A percentile compares a stretch with the other conserved stretches of the same genome.
Conservation (phyloP, 352 stramenopile genomes). For the Elongisporangium prolatum region DNA sequence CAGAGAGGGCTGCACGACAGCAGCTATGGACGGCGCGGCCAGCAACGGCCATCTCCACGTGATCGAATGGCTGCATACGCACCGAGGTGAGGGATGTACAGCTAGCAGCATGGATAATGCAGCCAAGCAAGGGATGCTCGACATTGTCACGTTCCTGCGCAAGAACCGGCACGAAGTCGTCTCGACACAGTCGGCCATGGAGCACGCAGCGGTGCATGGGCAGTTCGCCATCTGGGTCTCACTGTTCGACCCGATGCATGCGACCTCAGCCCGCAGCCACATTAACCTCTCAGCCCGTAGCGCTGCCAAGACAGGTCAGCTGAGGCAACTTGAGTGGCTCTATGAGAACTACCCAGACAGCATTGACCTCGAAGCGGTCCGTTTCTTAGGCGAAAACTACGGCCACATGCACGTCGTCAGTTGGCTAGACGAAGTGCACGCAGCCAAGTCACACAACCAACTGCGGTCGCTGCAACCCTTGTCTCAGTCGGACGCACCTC, state of each 20-base stretch:
- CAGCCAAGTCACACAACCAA: background rate
- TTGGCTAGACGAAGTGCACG: background rate
- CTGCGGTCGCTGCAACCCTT: background rate
- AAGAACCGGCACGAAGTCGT: background rate
- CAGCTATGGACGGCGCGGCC: slow-evolving; percentile 1
- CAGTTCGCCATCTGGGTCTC: background rate
- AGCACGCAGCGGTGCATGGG: background rate
- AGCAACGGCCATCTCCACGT: slow-evolving; percentile 4
- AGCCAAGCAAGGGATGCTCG: background rate
- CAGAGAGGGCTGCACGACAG: background rate
- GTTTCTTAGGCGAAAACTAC: background rate
- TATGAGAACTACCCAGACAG: background rate
- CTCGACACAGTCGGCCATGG: background rate
- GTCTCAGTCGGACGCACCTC: too few species aligned
- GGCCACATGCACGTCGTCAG: background rate
- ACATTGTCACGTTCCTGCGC: background rate
- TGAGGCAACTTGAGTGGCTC: background rate
- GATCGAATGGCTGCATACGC: slow-evolving; percentile 6
- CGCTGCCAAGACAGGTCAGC: background rate
- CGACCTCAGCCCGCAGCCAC: background rate
- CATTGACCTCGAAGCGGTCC: background rate
- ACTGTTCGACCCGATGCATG: background rate
- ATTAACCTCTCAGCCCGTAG: background rate
- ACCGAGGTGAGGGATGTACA: background rate
- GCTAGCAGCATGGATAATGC: background rate